Percentiles rank a stretch among this genome's conserved stretches.
These are phyloP conservation scores for Ogataea methanolica DNA, from an alignment of 805 yeast genomes.

Conservation along the genomic window DNA sequence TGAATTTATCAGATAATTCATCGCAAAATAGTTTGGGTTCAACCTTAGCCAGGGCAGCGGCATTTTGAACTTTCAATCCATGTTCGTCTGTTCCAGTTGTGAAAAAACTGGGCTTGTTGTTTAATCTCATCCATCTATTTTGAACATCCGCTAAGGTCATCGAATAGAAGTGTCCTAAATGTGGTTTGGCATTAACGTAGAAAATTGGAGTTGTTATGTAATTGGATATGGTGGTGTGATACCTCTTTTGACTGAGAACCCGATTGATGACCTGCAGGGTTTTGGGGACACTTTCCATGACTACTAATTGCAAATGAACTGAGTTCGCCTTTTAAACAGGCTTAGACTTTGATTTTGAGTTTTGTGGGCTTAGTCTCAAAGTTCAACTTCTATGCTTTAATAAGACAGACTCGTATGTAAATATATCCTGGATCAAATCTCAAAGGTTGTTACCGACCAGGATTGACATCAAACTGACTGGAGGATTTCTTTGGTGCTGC, in stretches of 20 bases:
- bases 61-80: conserved; percentile 88
- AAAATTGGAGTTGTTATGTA: conserved; percentile 90
- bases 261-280: no score
- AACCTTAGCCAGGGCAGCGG: conserved; percentile 51
- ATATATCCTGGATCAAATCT: no score
- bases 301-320: no score
- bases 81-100: conserved; percentile 97
- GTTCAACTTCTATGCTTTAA: no score
- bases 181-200: conserved; percentile 95
- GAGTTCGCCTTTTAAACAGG: no score
- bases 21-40: conserved; percentile 73
- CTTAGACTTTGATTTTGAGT: no score
- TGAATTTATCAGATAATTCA: conserved; percentile 58
- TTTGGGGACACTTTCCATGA: no score
- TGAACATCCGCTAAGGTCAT: conserved; percentile 80
- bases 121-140: conserved; percentile 62
- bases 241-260: background rate
- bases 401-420: no score
- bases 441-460: no score
- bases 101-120: conserved; percentile 42
- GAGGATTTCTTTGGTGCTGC: no score
- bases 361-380: no score
- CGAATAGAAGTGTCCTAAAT: conserved; percentile 87
- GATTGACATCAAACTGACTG: no score
- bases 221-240: conserved; percentile 7